Base-by-base conservation (phyloP, 1,139 yeast species). In the Taiozyma onychis region DNA sequence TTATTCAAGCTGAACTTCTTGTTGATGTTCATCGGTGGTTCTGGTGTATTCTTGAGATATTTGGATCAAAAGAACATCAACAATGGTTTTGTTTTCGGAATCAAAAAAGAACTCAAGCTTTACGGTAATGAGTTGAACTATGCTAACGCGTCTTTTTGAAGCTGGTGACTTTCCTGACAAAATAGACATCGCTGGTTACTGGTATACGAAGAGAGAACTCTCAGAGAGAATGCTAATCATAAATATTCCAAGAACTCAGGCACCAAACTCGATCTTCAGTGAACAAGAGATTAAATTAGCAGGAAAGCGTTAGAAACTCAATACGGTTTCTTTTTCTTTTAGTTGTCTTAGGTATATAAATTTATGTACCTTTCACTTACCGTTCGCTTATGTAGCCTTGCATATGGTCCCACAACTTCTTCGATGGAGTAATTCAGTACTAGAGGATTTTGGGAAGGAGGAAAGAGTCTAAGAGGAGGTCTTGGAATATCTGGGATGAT, bases 261-360 rank as follows among this genome's bases (percentile, higher is more conserved):
- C 41, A 6, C 48, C 54, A 18, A 76, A 89, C 65, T 48, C 48
- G 45, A 14, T 45, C 26, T 49, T 53, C 11, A 51, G 24, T 32
- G 48, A 58, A 6, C 57, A 58, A 3, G 71, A 70, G 56, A 81
- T 83, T 45, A 69, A 77, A 52, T 67, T 84, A 49, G 87, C 88
- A 14, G 34, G 46, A 13, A 41, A 37, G 16, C 76, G 89, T 64
- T 18, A 18, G 18, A 18, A 2, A 18, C 18, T 18, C 18, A 18
- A 18, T 18, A 18, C 18, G 3, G 18, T 18, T 18, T 18, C 18
- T 2, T 18, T 18, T 18, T 18, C 18, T 2, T 18, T 2, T 18
- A 18, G 18, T 18, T 18, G 18, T 18, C 18, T 18, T 2, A 18
- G 2, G 18, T 18, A 18, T 18, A 2, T 18, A 18, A 18, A 2